Percentiles rank a stretch among this genome's conserved stretches.
Evolutionary conservation across 2,329 filamentous ascomycete species (phyloP).

Genomic region (Dendryphion nanum): DNA sequence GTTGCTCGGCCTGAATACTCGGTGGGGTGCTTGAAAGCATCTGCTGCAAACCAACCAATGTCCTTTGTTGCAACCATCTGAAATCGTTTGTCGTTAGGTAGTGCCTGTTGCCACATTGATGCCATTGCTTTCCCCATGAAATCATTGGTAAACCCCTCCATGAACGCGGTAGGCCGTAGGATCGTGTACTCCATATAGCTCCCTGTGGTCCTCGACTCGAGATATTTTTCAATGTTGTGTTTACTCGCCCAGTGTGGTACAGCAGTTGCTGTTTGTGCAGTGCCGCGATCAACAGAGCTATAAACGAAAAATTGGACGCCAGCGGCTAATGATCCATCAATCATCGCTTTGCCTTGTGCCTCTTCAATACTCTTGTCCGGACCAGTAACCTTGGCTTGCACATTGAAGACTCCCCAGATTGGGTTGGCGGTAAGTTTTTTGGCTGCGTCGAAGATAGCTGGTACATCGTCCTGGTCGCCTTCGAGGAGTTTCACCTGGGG

Average conservation of each 20-base stretch:
- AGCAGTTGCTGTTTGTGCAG: slow-evolving; percentile 50
- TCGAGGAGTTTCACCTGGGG: slow-evolving; percentile 52
- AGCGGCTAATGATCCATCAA: slow-evolving; percentile 27
- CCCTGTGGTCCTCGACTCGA: slow-evolving; percentile 41
- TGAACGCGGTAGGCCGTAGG: slow-evolving; percentile 58
- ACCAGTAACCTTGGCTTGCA: slow-evolving; percentile 28
- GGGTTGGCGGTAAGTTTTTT: slow-evolving; percentile 20
- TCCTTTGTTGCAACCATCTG: slow-evolving; percentile 38
- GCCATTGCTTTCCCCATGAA: slow-evolving; percentile 20
- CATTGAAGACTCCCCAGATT: slow-evolving; percentile 29
- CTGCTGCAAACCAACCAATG: slow-evolving; percentile 49
- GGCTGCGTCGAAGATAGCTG: slow-evolving; percentile 49
- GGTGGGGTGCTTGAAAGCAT: slow-evolving; percentile 45
- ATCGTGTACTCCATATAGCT: slow-evolving; percentile 56
- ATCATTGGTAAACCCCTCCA: slow-evolving; percentile 53
- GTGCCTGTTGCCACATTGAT: slow-evolving; percentile 7
- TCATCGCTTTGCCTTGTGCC: slow-evolving; percentile 31
- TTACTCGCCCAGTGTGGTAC: slow-evolving; percentile 62
- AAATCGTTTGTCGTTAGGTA: slow-evolving; percentile 27
- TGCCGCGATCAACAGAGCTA: slow-evolving; percentile 38
- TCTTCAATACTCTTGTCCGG: slow-evolving; percentile 25
- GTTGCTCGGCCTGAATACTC: slow-evolving; percentile 42
- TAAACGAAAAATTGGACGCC: slow-evolving; percentile 37
- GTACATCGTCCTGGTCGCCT: slow-evolving; percentile 52
- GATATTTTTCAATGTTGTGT: slow-evolving; percentile 58